A percentile compares a stretch with the other conserved stretches of the same genome.
phyloP scores from a whole-genome alignment of 2,329 filamentous ascomycete genomes.

The Zarea fungicola region DNA sequence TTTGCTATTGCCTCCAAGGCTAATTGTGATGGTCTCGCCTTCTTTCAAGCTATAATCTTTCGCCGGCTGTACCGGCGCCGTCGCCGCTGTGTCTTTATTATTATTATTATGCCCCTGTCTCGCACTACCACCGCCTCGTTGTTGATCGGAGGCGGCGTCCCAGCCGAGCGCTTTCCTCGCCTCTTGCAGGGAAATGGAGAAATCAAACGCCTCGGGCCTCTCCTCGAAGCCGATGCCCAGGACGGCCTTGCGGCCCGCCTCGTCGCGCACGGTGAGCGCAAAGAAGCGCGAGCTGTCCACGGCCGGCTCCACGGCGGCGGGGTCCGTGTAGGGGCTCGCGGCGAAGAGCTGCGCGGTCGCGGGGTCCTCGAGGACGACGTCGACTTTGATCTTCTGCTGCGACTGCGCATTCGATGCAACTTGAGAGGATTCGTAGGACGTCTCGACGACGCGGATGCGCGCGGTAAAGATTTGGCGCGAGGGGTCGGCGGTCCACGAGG shows the following conservation, averaged over 20 bases:
- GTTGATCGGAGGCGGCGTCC: conserved; percentile 37
- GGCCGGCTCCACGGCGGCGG: conserved; percentile 67
- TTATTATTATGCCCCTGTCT: conserved; percentile 29
- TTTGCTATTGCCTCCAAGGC: conserved; percentile 53
- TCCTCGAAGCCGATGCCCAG: conserved; percentile 87
- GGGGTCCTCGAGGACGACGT: conserved; percentile 75
- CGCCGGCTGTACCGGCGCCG: conserved; percentile 30
- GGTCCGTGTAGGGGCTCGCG: conserved; percentile 68
- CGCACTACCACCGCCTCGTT: conserved; percentile 31
- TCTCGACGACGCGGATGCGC: conserved; percentile 73
- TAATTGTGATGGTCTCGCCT: conserved; percentile 82
- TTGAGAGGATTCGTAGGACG: conserved; percentile 49
- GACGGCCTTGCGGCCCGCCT: conserved; percentile 68
- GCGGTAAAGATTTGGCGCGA: conserved; percentile 80
- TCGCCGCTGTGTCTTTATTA: conserved; percentile 31
- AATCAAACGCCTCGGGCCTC: conserved; percentile 79
- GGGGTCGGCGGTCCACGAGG: conserved; percentile 68
- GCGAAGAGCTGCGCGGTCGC: conserved; percentile 72
- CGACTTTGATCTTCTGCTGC: conserved; percentile 59
- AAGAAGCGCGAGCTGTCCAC: conserved; percentile 81
- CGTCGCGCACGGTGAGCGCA: conserved; percentile 72
- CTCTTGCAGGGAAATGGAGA: conserved; percentile 74
- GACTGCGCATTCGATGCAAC: conserved; percentile 13
- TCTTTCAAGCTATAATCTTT: conserved; percentile 83
- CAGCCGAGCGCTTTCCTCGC: conserved; percentile 64